Evolutionary conservation across 192 early-diverging fungal genomes (phyloP).

Genomic region (Kickxella alabastrina): DNA sequence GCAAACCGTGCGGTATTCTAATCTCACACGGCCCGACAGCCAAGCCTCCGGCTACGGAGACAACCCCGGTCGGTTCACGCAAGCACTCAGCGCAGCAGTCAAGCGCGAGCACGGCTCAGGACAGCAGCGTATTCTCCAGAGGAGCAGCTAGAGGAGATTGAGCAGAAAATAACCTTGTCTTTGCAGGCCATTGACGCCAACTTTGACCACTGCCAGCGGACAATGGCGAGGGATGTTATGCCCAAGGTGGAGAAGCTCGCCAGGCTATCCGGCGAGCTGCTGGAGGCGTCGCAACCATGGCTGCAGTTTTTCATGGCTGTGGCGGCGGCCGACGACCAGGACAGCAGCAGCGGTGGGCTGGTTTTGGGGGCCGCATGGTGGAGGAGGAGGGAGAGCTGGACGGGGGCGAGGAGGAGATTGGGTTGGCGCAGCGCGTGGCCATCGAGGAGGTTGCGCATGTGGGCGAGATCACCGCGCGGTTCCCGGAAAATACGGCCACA

Average conservation of each 20-base stretch:
- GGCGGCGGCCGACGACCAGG: constrained; percentile 27
- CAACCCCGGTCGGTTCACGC: too few species aligned
- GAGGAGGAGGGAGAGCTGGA: neutral
- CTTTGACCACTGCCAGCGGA: constrained; percentile 50
- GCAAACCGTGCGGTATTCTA: too few species aligned
- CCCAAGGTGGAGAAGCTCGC: constrained; percentile 45
- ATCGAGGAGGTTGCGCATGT: constrained; percentile 29
- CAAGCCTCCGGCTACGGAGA: too few species aligned
- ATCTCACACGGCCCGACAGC: too few species aligned
- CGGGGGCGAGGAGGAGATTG: constrained; percentile 19
- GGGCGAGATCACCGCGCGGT: constrained; percentile 47
- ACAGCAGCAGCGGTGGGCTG: neutral
- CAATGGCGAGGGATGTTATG: constrained; percentile 48
- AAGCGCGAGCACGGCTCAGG: constrained; percentile 13
- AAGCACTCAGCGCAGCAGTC: constrained; percentile 36
- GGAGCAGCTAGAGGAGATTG: constrained; percentile 46
- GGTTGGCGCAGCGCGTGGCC: constrained; percentile 19
- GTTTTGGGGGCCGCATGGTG: too few species aligned
- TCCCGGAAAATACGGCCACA: constrained; percentile 11
- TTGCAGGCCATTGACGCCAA: constrained; percentile 49
- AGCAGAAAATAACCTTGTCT: constrained; percentile 49
- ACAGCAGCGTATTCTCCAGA: constrained; percentile 13
- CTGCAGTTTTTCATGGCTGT: constrained; percentile 52
- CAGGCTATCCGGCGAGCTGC: constrained; percentile 35
- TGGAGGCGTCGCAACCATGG: constrained; percentile 50